Percentiles rank a stretch among this genome's conserved stretches.
phyloP scores from a whole-genome alignment of 1,284 basidiomycete species.

The Ceratobasidium sp. region DNA sequence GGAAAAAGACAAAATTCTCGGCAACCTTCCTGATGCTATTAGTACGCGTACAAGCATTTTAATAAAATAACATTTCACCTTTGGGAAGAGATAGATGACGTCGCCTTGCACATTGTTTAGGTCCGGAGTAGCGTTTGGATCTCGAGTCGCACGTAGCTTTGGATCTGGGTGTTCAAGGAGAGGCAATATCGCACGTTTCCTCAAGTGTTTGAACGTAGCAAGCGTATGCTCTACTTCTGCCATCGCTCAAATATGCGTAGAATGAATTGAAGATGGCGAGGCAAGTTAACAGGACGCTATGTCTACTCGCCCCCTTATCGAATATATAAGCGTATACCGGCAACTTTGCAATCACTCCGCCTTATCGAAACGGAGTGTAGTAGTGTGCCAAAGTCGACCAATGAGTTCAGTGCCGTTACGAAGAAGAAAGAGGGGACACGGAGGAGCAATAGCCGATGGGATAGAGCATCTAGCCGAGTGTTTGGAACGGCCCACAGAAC shows the following conservation, averaged over 20 bases:
- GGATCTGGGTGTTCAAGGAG: neutral
- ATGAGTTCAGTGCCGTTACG: neutral
- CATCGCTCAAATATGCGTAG: neutral
- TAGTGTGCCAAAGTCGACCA: neutral
- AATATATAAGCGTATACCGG: neutral
- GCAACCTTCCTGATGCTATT: neutral
- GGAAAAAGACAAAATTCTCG: constrained; percentile 36
- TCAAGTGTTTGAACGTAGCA: neutral
- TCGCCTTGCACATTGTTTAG: constrained; percentile 33
- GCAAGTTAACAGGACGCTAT: neutral
- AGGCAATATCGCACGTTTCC: constrained; percentile 3
- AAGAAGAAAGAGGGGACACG: neutral
- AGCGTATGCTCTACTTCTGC: neutral
- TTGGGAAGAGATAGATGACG: constrained; percentile 18
- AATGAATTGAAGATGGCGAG: neutral
- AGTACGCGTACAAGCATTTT: neutral
- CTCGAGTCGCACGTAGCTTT: neutral
- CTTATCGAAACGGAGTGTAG: neutral
- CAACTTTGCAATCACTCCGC: neutral
- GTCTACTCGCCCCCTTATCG: neutral
- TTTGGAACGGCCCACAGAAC: neutral
- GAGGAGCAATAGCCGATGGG: neutral
- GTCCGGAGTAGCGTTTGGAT: neutral
- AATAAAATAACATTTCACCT: constrained; percentile 10
- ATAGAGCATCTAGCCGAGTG: neutral